Percentiles rank a stretch among this genome's conserved stretches.
Evolutionary conservation across 805 yeast species (phyloP).

Genomic region (Yueomyces sinensis): DNA sequence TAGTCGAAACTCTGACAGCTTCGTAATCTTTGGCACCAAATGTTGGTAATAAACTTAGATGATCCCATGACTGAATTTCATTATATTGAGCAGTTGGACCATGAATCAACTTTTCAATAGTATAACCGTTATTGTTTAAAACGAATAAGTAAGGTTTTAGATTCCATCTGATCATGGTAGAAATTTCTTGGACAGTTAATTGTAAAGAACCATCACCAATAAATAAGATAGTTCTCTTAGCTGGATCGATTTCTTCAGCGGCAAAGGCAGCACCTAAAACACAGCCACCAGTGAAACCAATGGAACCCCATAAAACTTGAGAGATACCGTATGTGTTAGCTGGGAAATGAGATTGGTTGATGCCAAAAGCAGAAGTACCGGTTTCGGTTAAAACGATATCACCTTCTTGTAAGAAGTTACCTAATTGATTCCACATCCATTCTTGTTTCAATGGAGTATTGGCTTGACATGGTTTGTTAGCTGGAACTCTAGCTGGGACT

Average conservation of each 20-base stretch:
- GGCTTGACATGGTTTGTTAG: conserved; percentile 32
- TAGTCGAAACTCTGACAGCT: conserved; percentile 37
- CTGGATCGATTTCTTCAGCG: conserved; percentile 47
- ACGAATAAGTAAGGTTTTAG: conserved; percentile 56
- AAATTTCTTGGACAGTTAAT: conserved; percentile 61
- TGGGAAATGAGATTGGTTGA: conserved; percentile 54
- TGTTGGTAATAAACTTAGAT: conserved; percentile 39
- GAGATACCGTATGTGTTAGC: conserved; percentile 49
- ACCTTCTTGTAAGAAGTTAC: conserved; percentile 50
- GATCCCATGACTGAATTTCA: conserved; percentile 58
- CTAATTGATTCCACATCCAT: conserved; percentile 55
- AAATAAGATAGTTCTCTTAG: conserved; percentile 50
- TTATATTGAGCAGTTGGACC: conserved; percentile 54
- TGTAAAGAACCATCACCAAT: conserved; percentile 71
- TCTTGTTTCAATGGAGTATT: conserved; percentile 43
- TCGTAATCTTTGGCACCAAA: conserved; percentile 41
- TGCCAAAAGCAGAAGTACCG: conserved; percentile 67
- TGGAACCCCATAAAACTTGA: conserved; percentile 67
- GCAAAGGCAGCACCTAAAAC: conserved; percentile 58
- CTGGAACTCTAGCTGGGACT: conserved; percentile 39
- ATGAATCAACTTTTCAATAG: conserved; percentile 63
- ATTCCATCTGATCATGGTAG: conserved; percentile 55
- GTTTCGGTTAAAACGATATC: conserved; percentile 60
- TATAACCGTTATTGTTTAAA: conserved; percentile 61
- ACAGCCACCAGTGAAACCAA: conserved; percentile 60